Evolutionary conservation across 1,139 yeast species (phyloP), one percentile per base, ranked within the genome.

Genomic region (Schizosaccharomyces versatilis): DNA sequence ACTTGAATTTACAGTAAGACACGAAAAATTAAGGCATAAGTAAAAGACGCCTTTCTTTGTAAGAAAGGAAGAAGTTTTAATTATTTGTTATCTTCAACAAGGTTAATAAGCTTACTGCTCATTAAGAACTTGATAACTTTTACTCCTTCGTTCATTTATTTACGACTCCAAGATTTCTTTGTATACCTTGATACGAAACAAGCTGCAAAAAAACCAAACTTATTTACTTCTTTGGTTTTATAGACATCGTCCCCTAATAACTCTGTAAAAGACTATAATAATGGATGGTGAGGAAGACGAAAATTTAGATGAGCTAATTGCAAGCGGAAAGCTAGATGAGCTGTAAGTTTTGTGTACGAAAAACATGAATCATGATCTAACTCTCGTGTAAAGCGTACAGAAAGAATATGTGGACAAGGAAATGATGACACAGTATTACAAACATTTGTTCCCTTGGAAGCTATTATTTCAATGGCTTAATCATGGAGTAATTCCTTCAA

Each of bases 401-500:
- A 24, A 44, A 32, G 49, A 32, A 24, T n/a, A 10, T 17, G 49
- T 38, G 7, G 59, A 54, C 36, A 55, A 56, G 12, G 60, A 56
- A 24, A 54, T 55, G 38, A 81, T 83, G 85, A 69, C 70, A 14
- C 78, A 76, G 63, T 90, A 83, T 67, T 90, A 90, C 67, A 79
- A 79, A 60, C 70, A 80, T 42, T 69, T 84, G 14, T 69, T 69
- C 58, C 74, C 74, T 32, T 90, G 90, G 69, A 74, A 80, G 58
- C 73, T 78, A 51, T 71, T 88, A 24, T 88, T 81, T 68, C 81
- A 78, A 60, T 90, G 98, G 98, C 71, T 90, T 54, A 84, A 80
- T 63, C 97, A 86, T 65, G 80, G 94, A 0, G 84, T 83, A 1
- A 77, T 75, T 54, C 81, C 85, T 14, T 71, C 73, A 54, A 68